Evolutionary conservation across 2,329 filamentous ascomycete genomes (phyloP), one percentile per base, ranked within the genome.

Genomic region (Eutypella sp.): DNA sequence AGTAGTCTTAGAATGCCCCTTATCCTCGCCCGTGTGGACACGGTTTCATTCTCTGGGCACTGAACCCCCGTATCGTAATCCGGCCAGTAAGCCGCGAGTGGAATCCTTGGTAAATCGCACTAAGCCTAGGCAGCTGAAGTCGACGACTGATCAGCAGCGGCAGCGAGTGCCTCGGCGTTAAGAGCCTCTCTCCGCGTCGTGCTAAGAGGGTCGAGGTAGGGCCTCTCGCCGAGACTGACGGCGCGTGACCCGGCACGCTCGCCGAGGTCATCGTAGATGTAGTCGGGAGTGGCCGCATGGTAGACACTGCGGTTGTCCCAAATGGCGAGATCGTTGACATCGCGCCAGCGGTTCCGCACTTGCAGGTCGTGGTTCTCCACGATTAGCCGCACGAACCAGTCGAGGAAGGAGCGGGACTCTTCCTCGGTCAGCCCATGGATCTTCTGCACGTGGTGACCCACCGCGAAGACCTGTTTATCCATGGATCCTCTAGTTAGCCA

Each of bases 261-360:
- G 3, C 74, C 75, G 33, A 70, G 64, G 4, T 66, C 67, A 7
- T 70, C 66, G 47, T 38, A 39, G 3, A 31, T 9, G 46, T 76
- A 77, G 52, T 81, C 77, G 37, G 70, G 75, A 0, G 76, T 81
- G 0, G 75, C 75, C 7, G 70, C 70, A 54, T 81, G 77, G 63
- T 73, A 79, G 18, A 66, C 70, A 48, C 69, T 72, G 19, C 76
- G 60, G 48, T 81, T 81, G 51, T 81, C 78, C 78, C 78, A 82
- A 49, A 81, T 78, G 1, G 75, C 68, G 36, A 65, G 47, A 46
- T 67, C 66, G 46, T 66, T 63, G 11, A 48, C 22, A 42, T 60
- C 59, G 47, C 64, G 54, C 65, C 63, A 67, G 33, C 58, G 60
- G 25, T 62, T 50, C 13, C 65, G 51, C 6, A 61, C 59, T 51